Evolutionary conservation across 257 asterid genomes (phyloP), one percentile per base, ranked within the genome.

Genomic region (Phtheirospermum japonicum): DNA sequence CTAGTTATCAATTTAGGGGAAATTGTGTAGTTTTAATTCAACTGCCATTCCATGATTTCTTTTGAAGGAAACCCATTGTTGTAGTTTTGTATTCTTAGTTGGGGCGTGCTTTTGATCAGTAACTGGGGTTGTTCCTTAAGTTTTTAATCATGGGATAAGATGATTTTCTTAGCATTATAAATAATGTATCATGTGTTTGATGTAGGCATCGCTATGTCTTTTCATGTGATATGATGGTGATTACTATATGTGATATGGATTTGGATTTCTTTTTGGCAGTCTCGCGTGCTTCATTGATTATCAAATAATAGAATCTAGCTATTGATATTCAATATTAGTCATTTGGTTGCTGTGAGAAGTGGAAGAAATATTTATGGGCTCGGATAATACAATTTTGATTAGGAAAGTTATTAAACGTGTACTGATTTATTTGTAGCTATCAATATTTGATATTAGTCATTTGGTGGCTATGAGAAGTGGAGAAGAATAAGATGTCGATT

Each of bases 1-100:
- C 62, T 72, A 72, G 79, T 48, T 7, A 3, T 23, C 2, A 23
- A 23, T 23, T 51, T 63, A 66, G 46, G 68, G 33, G 43, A 39
- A 40, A 62, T 4, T 55, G 39, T 70, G 71, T 66, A 73, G 79
- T 71, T 64, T 74, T 62, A 57, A 43, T 72, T 68, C 26, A 33
- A 34, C 33, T 49, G 34, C 71, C 58, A 30, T 72, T 63, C 12
- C 52, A 37, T 62, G 66, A 59, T 39, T 39, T 58, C 13, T 23
- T 23, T 40, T 48, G 63, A 26, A 43, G 76, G 76, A 58, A 70
- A 45, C 52, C 50, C 67, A 40, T 11, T 40, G 64, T 72, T 30
- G 46, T 55, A 61, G 61, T 56, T 26, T 61, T 61, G 68, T 66
- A 69, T 34, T 16, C 30, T 36, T 40, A 6, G 40, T 50, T 46